Base-by-base conservation (phyloP, 345 rosid genomes). In the Punica granatum region DNA sequence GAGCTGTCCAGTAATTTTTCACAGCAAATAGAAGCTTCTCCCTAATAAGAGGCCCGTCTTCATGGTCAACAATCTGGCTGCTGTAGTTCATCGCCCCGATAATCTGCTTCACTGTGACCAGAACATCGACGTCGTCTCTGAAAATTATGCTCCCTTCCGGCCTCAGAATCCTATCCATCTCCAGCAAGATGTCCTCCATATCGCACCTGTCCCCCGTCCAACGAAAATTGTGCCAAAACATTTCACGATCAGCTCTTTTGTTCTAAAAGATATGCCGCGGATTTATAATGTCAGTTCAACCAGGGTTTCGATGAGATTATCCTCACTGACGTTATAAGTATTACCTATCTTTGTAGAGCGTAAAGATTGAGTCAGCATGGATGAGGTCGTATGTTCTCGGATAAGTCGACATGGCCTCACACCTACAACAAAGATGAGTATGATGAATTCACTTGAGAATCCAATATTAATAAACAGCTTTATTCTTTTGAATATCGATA, bases 391-490 rank as follows among this genome's bases (percentile, higher is more conserved):
- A 87, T 42, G 88, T 82, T 59, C 90, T 83, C 2, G 90, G 88
- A 76, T 87, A 87, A 31, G 92, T 87, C 8, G 92, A 87, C 88
- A 87, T 85, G 16, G 92, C 92, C 68, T 87, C 92, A 16, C 92
- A 87, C 92, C 89, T 87, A 73, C 37, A 44, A 48, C 1, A 4
- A 15, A 60, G 18, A 33, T 28, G 34, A 14, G 65, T 7, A 34
- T 12, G 59, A 25, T 23, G 6, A 46, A 18, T 0, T 46, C 53
- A 25, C 21, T 10, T 53, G 8, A 23, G 13, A 7, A 23, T 53
- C 59, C 23, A 25, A 10, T 7, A 21, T n/a, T 43, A 23, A 1
- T 19, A 23, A 33, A 39, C 25, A 14, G 30, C 2, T 51, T 21
- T 18, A 2, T 37, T 44, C 49, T 1, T 15, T 4, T 3, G 19